A percentile compares a stretch with the other conserved stretches of the same genome.
Conservation (phyloP, 805 yeast genomes). For the Zygoascus ofunaensis region DNA sequence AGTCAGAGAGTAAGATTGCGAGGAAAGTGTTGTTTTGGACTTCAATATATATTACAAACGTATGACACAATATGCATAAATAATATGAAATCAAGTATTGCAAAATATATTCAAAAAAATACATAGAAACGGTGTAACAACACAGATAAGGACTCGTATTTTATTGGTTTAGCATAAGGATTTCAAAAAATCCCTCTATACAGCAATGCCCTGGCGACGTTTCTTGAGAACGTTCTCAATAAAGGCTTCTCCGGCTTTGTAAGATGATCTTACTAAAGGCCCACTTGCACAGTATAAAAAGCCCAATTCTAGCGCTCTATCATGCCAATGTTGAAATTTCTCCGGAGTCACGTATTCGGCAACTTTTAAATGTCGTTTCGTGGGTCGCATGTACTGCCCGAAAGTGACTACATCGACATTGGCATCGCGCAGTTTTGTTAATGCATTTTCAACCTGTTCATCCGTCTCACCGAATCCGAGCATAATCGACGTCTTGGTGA, state of each 20-base stretch:
- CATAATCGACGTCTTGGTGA: conserved; percentile 94
- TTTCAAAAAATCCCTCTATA: too few relatives aligned
- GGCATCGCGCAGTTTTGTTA: conserved; percentile 64
- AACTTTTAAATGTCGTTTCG: conserved; percentile 97
- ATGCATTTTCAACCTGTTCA: conserved; percentile 69
- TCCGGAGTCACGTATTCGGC: conserved; percentile 92
- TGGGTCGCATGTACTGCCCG: conserved; percentile 99
- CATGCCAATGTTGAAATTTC: conserved; percentile 89
- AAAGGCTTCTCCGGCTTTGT: conserved; percentile 97
- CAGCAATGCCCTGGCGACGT: conserved; percentile 30
- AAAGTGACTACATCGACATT: conserved; percentile 92
- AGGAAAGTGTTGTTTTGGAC: too few relatives aligned
- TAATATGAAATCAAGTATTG: too few relatives aligned
- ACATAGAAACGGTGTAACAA: too few relatives aligned
- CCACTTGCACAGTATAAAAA: conserved; percentile 96
- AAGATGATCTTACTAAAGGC: conserved; percentile 90
- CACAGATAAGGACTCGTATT: too few relatives aligned
- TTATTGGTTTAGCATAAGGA: too few relatives aligned
- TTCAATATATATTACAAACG: too few relatives aligned
- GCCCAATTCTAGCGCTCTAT: conserved; percentile 75
- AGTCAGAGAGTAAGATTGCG: too few relatives aligned
- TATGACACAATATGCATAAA: too few relatives aligned
- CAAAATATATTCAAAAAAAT: too few relatives aligned
- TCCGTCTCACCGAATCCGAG: conserved; percentile 95
- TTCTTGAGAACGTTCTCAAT: conserved; percentile 86